Evolutionary conservation across 2,329 filamentous ascomycete species (phyloP).

Genomic region (Ophiostoma ips): DNA sequence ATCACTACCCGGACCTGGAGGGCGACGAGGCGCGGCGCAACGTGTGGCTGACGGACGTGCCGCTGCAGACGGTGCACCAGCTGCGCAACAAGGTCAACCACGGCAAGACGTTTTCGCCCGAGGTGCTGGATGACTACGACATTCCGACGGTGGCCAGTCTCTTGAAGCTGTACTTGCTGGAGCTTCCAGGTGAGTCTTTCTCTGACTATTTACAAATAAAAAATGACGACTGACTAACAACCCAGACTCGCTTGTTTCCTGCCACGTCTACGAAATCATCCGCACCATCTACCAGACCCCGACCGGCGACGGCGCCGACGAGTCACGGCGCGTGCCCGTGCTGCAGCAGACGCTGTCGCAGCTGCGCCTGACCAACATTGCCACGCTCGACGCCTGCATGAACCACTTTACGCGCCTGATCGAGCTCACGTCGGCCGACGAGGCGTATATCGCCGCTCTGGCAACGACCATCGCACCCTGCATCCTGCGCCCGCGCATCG

Average conservation of each 20-base stretch:
- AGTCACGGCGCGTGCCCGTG: conserved; percentile 65
- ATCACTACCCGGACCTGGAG: conserved; percentile 93
- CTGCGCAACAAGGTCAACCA: conserved; percentile 75
- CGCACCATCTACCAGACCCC: conserved; percentile 90
- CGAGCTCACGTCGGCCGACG: conserved; percentile 90
- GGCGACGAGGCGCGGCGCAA: conserved; percentile 83
- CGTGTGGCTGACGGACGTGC: conserved; percentile 91
- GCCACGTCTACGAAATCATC: conserved; percentile 96
- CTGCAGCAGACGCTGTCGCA: conserved; percentile 93
- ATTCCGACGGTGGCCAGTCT: conserved; percentile 87
- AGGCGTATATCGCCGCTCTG: conserved; percentile 64
- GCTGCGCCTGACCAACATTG: conserved; percentile 90
- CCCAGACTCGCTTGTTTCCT: conserved; percentile 93
- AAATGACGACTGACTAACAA: neutral
- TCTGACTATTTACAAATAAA: conserved; percentile 18
- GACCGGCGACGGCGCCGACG: conserved; percentile 58
- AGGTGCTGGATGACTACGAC: conserved; percentile 76
- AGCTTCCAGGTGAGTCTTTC: conserved; percentile 50
- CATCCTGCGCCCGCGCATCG: conserved; percentile 71
- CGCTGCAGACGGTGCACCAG: conserved; percentile 70
- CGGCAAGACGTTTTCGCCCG: conserved; percentile 62
- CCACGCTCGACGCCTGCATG: conserved; percentile 94
- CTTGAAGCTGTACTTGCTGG: conserved; percentile 85
- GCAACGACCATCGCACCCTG: conserved; percentile 68
- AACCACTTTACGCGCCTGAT: conserved; percentile 96